Conservation (phyloP, 2,329 filamentous ascomycete genomes). For the Scorias spongiosa region DNA sequence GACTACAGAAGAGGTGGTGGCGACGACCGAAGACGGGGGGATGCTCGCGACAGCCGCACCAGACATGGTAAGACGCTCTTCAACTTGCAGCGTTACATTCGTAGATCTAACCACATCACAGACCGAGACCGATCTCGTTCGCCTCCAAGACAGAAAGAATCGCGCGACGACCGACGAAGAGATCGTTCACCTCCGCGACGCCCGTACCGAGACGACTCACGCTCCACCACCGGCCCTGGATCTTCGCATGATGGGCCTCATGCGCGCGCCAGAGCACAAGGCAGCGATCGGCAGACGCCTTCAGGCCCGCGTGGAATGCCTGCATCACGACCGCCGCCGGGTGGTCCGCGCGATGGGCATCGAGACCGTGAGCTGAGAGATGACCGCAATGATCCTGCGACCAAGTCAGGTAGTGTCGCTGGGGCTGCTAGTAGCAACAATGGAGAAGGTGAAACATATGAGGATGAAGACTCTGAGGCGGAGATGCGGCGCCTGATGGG, state of each 20-base stretch:
- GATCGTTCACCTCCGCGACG: conserved; percentile 13
- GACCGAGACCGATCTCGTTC: conserved; percentile 18
- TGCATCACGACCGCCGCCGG: conserved; percentile 10
- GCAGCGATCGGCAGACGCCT: neutral
- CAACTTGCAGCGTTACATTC: neutral
- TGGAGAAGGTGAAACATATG: conserved; percentile 8
- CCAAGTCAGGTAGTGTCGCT: conserved; percentile 1
- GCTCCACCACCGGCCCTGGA: conserved; percentile 4
- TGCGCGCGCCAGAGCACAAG: neutral
- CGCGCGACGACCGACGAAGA: conserved; percentile 15
- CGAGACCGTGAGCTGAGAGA: neutral
- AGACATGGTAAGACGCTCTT: conserved; percentile 10
- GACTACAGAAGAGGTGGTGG: conserved; percentile 8
- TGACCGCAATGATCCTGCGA: conserved; percentile 1
- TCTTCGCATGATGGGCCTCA: too few relatives aligned
- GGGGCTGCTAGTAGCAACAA: conserved; percentile 2
- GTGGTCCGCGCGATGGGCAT: conserved; percentile 2
- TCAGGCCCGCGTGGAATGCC: conserved; percentile 2
- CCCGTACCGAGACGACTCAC: conserved; percentile 3
- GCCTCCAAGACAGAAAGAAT: conserved; percentile 11
- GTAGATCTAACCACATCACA: conserved; percentile 6
- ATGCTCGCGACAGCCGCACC: conserved; percentile 12
- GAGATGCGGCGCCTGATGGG: conserved; percentile 81
- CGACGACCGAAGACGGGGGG: conserved; percentile 10
- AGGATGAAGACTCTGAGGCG: conserved; percentile 45